Evolutionary conservation across 2,329 filamentous ascomycete genomes (phyloP), one percentile per base, ranked within the genome.

Genomic region (Fusarium coffeatum): DNA sequence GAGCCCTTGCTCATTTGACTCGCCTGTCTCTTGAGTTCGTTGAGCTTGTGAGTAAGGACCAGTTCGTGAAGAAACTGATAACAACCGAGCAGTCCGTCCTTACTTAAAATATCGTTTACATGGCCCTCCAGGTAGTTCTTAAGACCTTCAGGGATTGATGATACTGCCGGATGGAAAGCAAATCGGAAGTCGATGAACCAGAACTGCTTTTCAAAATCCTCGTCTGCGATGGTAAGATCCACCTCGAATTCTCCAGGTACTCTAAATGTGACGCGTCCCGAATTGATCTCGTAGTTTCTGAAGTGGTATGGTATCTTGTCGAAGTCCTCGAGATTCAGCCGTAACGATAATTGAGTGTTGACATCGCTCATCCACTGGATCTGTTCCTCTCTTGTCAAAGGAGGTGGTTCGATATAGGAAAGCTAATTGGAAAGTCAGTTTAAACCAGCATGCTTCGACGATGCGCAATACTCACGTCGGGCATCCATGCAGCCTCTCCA

Each of bases 121-220:
- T 88, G 89, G 20, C 78, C 80, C 77, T 97, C 93, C 30, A 98
- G 81, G 59, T 88, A 87, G 37, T 84, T 82, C 57, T 91, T 87
- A 46, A 97, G 80, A 6, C 83, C 82, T 27, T 91, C 88, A 0
- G 91, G 85, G 10, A 97, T 75, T 50, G 84, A 82, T 15, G 79
- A 80, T 1, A 92, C 86, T 1, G 89, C 85, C 2, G 95, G 95
- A 11, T 83, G 85, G 78, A 97, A 99, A 16, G 90, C 83, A 73
- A 97, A 94, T 63, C 94, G 89, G 74, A 98, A 90, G 78, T 98
- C 94, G 66, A 98, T 92, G 77, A 98, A 97, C 85, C 92, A 98
- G 77, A 97, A 97, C 74, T 97, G 94, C 56, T 92, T 91, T 32
- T 89, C 85, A 20, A 90, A 88, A 70, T 96, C 91, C 76, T 98